These are phyloP conservation scores for Trichoderma lentiforme DNA, from an alignment of 2,329 filamentous ascomycete genomes.

Conservation along the genomic window DNA sequence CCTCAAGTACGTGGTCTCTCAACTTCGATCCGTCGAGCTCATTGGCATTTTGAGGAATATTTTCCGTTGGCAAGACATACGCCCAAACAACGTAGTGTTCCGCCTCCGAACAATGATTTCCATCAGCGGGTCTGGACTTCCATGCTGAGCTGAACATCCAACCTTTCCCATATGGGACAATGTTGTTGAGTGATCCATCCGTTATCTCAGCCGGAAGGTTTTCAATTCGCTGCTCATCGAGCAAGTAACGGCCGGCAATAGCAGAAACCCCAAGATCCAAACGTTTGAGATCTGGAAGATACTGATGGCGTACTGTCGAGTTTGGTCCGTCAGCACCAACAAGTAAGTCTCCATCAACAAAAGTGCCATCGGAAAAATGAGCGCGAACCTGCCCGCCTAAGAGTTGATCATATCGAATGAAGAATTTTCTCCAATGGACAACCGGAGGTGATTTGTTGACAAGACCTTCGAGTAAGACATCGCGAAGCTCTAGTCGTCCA, in stretches of 20 bases:
- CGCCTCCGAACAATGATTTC: not conserved
- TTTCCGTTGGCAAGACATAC: not conserved
- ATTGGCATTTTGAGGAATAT: not conserved
- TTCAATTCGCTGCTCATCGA: not conserved
- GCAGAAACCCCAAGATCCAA: not conserved
- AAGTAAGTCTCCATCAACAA: not conserved
- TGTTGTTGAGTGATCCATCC: not conserved
- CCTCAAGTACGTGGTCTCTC: no score
- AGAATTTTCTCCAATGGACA: no score
- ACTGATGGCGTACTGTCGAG: not conserved
- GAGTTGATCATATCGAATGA: not conserved
- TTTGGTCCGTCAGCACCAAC: not conserved
- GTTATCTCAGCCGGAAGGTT: not conserved
- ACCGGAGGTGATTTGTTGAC: not conserved
- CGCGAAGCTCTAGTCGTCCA: not conserved
- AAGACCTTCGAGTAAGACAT: not conserved
- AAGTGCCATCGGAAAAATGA: not conserved
- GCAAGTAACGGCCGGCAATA: not conserved
- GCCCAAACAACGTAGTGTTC: not conserved
- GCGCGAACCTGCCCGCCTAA: not conserved
- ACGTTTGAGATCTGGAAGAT: not conserved
- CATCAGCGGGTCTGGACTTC: not conserved
- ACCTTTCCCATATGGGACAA: not conserved
- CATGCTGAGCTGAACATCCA: not conserved
- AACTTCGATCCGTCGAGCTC: no score